A percentile compares a stretch with the other conserved stretches of the same genome.
Evolutionary conservation across 1,139 yeast species (phyloP).

Genomic region (Scheffersomyces quercinus): DNA sequence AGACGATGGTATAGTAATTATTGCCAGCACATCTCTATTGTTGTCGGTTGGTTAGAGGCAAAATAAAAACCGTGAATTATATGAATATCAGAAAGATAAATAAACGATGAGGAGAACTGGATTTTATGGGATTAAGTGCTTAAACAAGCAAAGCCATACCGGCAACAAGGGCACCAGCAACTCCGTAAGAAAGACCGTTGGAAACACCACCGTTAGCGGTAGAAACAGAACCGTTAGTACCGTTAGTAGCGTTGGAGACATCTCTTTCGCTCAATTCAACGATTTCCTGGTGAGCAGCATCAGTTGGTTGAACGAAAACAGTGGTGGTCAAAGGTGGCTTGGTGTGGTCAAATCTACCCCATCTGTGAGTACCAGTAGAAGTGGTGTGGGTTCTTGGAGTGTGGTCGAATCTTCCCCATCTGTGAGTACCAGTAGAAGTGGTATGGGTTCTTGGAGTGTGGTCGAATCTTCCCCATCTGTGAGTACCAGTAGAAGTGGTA

Average conservation of each 20-base stretch:
- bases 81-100: not conserved
- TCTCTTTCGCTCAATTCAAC: conserved; percentile 4
- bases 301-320: conserved; percentile 19
- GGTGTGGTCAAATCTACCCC: conserved; percentile 43
- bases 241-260: conserved; percentile 12
- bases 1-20: not conserved
- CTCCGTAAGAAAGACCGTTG: conserved; percentile 27
- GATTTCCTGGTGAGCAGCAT: conserved; percentile 5
- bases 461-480: conserved; percentile 50
- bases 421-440: conserved; percentile 43
- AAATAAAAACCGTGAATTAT: not conserved
- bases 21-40: not conserved
- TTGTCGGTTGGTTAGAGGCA: not conserved
- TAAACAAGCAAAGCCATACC: conserved; percentile 30
- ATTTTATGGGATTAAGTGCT: conserved; percentile 1
- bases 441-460: conserved; percentile 33
- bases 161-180: conserved; percentile 38
- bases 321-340: conserved; percentile 23
- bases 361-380: conserved; percentile 46
- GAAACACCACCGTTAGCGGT: conserved; percentile 20
- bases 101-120: not conserved
- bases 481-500: conserved; percentile 41
- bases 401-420: conserved; percentile 50
- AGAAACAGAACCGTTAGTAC: conserved; percentile 15
- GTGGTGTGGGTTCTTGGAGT: conserved; percentile 26